phyloP scores from a whole-genome alignment of 148 eudicot species.

The Polygonum aviculare region DNA sequence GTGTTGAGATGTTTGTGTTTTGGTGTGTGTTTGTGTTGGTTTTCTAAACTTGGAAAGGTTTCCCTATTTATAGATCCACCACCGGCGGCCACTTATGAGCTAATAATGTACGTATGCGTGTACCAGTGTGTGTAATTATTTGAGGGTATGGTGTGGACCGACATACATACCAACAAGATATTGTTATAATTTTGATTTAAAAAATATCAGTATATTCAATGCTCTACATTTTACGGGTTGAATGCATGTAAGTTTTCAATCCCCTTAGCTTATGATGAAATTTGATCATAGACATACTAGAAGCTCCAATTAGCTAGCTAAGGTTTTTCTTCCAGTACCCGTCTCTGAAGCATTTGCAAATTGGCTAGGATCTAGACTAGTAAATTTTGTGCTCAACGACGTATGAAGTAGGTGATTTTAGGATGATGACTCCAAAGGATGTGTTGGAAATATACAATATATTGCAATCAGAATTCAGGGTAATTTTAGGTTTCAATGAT shows the following conservation, averaged over 20 bases:
- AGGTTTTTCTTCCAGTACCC: too few relatives aligned
- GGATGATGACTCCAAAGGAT: background rate
- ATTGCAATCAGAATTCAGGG: background rate
- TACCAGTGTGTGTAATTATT: background rate
- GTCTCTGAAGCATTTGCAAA: too few relatives aligned
- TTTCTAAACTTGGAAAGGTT: background rate
- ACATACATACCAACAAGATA: background rate
- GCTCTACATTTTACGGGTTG: too few relatives aligned
- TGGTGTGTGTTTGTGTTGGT: background rate
- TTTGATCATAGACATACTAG: too few relatives aligned
- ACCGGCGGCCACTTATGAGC: background rate
- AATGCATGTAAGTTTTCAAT: too few relatives aligned
- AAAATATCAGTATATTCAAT: too few relatives aligned
- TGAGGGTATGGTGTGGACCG: background rate
- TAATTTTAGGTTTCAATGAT: background rate
- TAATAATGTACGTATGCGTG: background rate
- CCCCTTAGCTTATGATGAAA: too few relatives aligned
- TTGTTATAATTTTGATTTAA: too few relatives aligned
- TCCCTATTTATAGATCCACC: conserved; percentile 1
- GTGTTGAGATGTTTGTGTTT: background rate
- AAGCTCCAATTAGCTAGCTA: too few relatives aligned
- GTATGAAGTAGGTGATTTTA: too few relatives aligned
- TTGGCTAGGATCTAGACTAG: too few relatives aligned
- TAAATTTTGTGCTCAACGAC: background rate
- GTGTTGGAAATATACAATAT: background rate